phyloP scores from a whole-genome alignment of 108 stramenopile species.

The Seminavis robusta region DNA sequence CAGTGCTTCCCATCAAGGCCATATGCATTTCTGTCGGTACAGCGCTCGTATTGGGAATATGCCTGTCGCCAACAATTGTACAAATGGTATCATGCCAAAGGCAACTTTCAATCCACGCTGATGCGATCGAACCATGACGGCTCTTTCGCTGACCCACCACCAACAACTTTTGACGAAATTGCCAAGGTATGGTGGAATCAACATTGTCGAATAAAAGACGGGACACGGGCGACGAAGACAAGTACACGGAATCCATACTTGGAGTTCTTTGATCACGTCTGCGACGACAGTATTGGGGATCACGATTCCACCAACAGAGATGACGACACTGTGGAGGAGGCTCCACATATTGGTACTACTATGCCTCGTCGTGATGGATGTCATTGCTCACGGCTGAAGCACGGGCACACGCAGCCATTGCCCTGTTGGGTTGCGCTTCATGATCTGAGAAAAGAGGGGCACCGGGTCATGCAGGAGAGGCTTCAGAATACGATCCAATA shows the following conservation, averaged over 20 bases:
- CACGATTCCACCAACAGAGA: too few species aligned
- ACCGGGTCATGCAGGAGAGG: too few species aligned
- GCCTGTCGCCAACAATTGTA: background rate
- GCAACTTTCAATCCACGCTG: background rate
- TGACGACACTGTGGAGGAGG: too few species aligned
- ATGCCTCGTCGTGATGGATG: too few species aligned
- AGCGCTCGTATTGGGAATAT: background rate
- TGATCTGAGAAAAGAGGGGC: too few species aligned
- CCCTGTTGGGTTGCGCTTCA: too few species aligned
- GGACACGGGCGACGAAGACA: conserved; percentile 11
- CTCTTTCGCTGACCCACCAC: conserved; percentile 4
- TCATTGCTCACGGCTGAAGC: too few species aligned
- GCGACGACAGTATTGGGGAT: too few species aligned
- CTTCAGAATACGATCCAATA: too few species aligned
- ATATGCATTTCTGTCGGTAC: background rate
- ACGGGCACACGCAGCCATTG: too few species aligned
- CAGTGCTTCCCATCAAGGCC: background rate
- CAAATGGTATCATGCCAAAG: background rate
- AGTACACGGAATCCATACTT: conserved; percentile 57
- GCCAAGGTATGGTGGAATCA: background rate
- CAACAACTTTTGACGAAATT: conserved; percentile 15
- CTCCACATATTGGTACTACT: too few species aligned
- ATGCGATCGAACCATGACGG: background rate
- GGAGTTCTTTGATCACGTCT: conserved; percentile 88
- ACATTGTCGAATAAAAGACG: background rate